Evolutionary conservation across 2,329 filamentous ascomycete species (phyloP).

Genomic region (Trichoderma sp.): DNA sequence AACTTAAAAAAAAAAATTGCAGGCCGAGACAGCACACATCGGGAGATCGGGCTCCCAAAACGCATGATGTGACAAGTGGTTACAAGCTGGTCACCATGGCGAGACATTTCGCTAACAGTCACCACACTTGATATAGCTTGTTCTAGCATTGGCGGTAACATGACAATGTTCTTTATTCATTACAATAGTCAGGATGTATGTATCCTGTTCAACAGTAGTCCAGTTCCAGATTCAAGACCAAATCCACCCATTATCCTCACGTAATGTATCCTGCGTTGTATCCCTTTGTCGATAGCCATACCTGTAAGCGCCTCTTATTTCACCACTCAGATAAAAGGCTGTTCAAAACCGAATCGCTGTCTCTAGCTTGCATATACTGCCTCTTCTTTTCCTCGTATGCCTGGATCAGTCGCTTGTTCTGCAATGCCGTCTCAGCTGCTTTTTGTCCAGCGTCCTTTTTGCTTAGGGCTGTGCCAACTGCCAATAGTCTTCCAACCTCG

Average conservation of each 20-base stretch:
- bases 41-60: neutral
- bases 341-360: neutral
- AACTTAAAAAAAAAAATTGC: neutral
- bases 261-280: neutral
- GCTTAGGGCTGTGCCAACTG: slow-evolving; percentile 59
- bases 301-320: neutral
- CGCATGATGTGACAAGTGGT: neutral
- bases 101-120: neutral
- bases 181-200: neutral
- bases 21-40: neutral
- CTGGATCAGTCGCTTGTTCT: slow-evolving; percentile 63
- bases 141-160: neutral
- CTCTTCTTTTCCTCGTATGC: slow-evolving; percentile 48
- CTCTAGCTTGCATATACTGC: slow-evolving; percentile 37
- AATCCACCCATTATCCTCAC: neutral
- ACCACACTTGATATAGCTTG: neutral
- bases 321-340: neutral
- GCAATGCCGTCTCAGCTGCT: slow-evolving; percentile 63
- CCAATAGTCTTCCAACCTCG: slow-evolving; percentile 60
- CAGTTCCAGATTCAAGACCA: neutral
- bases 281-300: neutral
- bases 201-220: neutral
- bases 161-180: neutral
- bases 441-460: slow-evolving; percentile 69
- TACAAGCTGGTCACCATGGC: neutral